These are phyloP conservation scores for Amaranthus cruentus DNA, from an alignment of 148 eudicot genomes.

Conservation along the genomic window DNA sequence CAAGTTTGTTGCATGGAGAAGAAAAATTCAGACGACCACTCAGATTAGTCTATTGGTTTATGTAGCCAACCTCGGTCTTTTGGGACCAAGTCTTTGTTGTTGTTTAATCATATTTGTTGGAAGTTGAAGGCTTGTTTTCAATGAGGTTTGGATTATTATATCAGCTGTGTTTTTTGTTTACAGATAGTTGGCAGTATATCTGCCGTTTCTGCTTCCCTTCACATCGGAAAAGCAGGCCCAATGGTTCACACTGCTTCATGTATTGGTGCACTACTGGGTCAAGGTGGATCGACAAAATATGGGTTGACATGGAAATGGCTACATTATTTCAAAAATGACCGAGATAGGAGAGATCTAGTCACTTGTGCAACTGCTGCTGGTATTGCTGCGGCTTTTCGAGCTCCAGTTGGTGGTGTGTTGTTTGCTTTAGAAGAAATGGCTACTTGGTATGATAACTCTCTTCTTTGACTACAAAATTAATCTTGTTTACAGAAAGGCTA, in stretches of 20 bases:
- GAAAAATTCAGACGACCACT: no score
- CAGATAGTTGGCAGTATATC: constrained; percentile 84
- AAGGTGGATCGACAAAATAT: constrained; percentile 82
- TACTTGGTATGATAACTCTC: constrained; percentile 54
- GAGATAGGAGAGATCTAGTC: constrained; percentile 88
- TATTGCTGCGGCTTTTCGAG: constrained; percentile 93
- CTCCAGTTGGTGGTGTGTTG: constrained; percentile 93
- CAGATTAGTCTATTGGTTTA: no score
- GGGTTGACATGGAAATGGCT: constrained; percentile 81
- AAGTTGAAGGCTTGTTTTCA: no score
- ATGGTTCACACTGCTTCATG: constrained; percentile 88
- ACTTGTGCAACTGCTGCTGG: constrained; percentile 95
- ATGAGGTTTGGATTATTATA: no score
- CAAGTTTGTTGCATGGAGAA: no score
- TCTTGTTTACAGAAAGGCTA: not conserved
- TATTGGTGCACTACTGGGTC: constrained; percentile 63
- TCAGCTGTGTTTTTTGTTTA: not conserved
- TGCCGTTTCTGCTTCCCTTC: constrained; percentile 83
- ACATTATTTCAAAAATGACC: constrained; percentile 68
- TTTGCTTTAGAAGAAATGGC: constrained; percentile 99
- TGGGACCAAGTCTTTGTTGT: no score
- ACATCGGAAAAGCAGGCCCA: constrained; percentile 90
- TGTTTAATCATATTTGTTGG: no score
- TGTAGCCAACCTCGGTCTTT: no score
- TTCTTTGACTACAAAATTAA: not conserved